Evolutionary conservation across 306 rosid species (phyloP).

Genomic region (Biancaea sappan): DNA sequence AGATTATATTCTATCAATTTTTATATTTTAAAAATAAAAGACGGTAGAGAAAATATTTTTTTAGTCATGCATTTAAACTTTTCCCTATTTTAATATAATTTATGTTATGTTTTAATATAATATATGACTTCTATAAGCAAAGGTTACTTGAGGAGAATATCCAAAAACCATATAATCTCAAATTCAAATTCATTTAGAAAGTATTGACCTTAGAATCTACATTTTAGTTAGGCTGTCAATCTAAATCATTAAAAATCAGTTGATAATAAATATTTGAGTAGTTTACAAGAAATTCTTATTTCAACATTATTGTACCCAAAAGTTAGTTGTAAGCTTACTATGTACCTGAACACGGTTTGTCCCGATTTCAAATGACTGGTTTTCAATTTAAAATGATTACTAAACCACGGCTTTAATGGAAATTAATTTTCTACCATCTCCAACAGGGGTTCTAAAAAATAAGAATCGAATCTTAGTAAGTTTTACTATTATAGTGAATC

Average conservation of each 20-base stretch:
- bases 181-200: background rate
- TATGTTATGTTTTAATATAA: too few relatives aligned
- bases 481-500: too few relatives aligned
- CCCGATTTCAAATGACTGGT: background rate
- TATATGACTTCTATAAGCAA: too few relatives aligned
- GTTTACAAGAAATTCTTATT: background rate
- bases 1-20: too few relatives aligned
- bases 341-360: background rate
- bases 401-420: background rate
- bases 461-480: too few relatives aligned
- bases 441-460: too few relatives aligned
- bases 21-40: too few relatives aligned
- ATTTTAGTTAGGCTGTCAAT: background rate
- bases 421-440: conserved; percentile 17
- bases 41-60: too few relatives aligned
- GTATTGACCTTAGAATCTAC: background rate
- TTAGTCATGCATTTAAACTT: too few relatives aligned
- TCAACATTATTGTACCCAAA: background rate
- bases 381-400: background rate
- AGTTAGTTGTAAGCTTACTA: conserved; percentile 3
- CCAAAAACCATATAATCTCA: background rate
- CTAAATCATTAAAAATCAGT: background rate
- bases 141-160: too few relatives aligned
- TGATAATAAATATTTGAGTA: conserved; percentile 10
- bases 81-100: too few relatives aligned